These are phyloP conservation scores for Erodium maritimum DNA, from an alignment of 345 rosid species.

Conservation along the genomic window DNA sequence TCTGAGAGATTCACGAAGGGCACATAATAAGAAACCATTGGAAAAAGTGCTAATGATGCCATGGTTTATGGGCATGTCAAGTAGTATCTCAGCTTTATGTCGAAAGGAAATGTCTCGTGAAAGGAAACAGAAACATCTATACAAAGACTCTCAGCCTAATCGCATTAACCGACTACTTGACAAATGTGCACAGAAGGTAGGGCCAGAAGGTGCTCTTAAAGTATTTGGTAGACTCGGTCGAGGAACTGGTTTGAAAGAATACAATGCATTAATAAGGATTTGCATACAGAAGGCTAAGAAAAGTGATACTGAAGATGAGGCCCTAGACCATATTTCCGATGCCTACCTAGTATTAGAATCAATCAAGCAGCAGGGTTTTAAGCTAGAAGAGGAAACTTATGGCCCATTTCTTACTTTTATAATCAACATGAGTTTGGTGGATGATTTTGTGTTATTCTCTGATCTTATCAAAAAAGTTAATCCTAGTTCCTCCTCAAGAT, in stretches of 20 bases:
- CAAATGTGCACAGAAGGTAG: slow-evolving; percentile 35
- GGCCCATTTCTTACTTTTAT: slow-evolving; percentile 58
- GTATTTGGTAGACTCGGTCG: slow-evolving; percentile 43
- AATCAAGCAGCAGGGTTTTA: slow-evolving; percentile 71
- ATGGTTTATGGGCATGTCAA: too few relatives aligned
- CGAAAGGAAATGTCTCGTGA: slow-evolving; percentile 41
- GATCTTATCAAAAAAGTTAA: slow-evolving; percentile 27
- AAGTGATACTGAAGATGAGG: slow-evolving; percentile 32
- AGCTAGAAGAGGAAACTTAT: slow-evolving; percentile 41
- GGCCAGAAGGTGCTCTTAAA: slow-evolving; percentile 31
- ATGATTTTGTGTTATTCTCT: slow-evolving; percentile 40
- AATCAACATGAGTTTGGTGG: slow-evolving; percentile 51
- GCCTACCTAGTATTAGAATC: slow-evolving; percentile 30
- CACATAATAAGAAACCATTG: too few relatives aligned
- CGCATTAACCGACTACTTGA: slow-evolving; percentile 27
- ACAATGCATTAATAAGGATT: slow-evolving; percentile 38
- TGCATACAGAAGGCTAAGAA: slow-evolving; percentile 40
- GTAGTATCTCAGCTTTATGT: too few relatives aligned
- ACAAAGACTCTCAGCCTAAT: slow-evolving; percentile 17
- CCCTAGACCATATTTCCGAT: slow-evolving; percentile 25
- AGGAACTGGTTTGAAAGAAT: slow-evolving; percentile 56
- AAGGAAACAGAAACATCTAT: slow-evolving; percentile 47
- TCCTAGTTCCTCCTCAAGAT: slow-evolving; percentile 24
- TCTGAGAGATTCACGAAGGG: too few relatives aligned
- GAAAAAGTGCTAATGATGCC: too few relatives aligned